Evolutionary conservation across 768 basidiomycete genomes (phyloP), one percentile per base, ranked within the genome.

Genomic region (Tephrocybe sp.): DNA sequence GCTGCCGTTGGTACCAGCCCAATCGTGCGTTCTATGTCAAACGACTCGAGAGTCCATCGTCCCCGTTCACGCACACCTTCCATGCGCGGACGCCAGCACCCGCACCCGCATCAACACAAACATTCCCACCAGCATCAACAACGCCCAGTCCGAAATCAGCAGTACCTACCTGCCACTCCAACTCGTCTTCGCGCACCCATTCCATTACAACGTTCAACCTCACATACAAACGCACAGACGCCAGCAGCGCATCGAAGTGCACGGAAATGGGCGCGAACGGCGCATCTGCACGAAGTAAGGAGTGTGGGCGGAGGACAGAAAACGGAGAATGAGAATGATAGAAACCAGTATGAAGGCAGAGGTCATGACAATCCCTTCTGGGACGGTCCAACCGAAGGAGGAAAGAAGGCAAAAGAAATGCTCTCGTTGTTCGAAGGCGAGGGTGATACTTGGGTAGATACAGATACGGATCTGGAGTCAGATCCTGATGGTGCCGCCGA

Each of bases 271-370:
- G 86, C 85, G 18, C 70, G 82, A 30, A 84, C 72, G 0, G 82
- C 87, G 3, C 87, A 89, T 69, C 56, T 88, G 38, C 87, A 89
- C 54, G 82, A 86, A 59, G 79, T 87, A n/a, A 40, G 52, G 35
- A 40, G 35, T 31, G 38, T 19, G 26, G 43, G n/a, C 27, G 13
- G 16, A 9, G 22, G 18, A 4, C 22, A 53, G 21, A 47, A 22
- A 25, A 48, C 9, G 25, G 19, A 22, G 9, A 28, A 47, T 43
- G 45, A 51, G 41, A 52, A 49, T 32, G 51, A 35, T 25, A 40
- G n/a, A n/a, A n/a, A n/a, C n/a, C n/a, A n/a, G n/a, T n/a, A 27
- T 45, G 45, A 16, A 15, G 19, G n/a, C 34, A 18, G n/a, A n/a
- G 34, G 40, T 36, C 15, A 18, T 1, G 37, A 44, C 4, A 41